Percentiles rank a stretch among this genome's conserved stretches.
Conservation (phyloP, 2,329 filamentous ascomycete genomes). For the Fulvia fulva region DNA sequence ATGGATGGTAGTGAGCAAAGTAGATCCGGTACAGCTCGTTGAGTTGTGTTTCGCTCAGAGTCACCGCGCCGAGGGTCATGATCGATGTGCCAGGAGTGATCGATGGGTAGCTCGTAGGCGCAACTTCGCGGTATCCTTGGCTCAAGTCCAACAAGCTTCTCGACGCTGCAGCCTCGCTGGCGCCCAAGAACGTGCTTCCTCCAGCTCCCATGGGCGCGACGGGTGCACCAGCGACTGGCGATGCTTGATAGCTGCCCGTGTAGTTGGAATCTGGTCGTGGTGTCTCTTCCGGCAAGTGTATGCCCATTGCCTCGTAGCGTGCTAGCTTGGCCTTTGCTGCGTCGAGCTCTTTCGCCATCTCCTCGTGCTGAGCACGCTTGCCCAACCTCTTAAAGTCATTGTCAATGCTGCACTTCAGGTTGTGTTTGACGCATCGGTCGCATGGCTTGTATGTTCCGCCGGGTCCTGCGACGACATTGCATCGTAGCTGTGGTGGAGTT, state of each 20-base stretch:
- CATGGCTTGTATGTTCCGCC: slow-evolving; percentile 61
- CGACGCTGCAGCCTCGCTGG: slow-evolving; percentile 37
- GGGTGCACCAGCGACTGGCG: slow-evolving; percentile 23
- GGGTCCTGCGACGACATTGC: slow-evolving; percentile 77
- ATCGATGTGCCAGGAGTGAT: slow-evolving; percentile 54
- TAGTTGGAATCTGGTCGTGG: slow-evolving; percentile 17
- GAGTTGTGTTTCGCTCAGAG: slow-evolving; percentile 41
- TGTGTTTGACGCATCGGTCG: slow-evolving; percentile 72
- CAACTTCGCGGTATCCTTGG: slow-evolving; percentile 37
- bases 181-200: slow-evolving; percentile 29
- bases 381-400: slow-evolving; percentile 82
- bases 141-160: slow-evolving; percentile 36
- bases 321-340: slow-evolving; percentile 40
- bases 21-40: slow-evolving; percentile 66
- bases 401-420: slow-evolving; percentile 80
- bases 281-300: slow-evolving; percentile 25
- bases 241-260: slow-evolving; percentile 23
- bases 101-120: slow-evolving; percentile 42
- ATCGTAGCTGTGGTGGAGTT: slow-evolving; percentile 59
- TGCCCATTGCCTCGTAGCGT: slow-evolving; percentile 30
- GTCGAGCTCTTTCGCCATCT: slow-evolving; percentile 82
- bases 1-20: slow-evolving; percentile 72
- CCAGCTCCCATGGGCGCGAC: slow-evolving; percentile 26
- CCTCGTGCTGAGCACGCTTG: slow-evolving; percentile 77
- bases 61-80: slow-evolving; percentile 55